A percentile compares a stretch with the other conserved stretches of the same genome.
Conservation (phyloP, 176 grass and related monocot genomes). For the Eleusine coracana region DNA sequence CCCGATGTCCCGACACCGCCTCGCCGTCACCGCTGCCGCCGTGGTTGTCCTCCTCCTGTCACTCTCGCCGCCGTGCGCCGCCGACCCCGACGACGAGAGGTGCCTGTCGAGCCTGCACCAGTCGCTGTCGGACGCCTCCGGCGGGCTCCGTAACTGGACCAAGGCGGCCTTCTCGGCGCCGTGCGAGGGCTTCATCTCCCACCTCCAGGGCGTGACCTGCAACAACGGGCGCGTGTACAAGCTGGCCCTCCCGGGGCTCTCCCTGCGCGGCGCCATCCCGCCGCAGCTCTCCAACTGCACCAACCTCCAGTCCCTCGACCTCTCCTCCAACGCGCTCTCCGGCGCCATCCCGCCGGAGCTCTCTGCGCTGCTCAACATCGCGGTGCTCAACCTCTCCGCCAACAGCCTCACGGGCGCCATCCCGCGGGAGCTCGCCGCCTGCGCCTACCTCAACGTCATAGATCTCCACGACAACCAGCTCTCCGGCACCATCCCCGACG, state of each 20-base stretch:
- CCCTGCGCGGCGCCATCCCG: constrained; percentile 56
- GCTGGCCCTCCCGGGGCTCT: constrained; percentile 53
- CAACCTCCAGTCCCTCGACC: constrained; percentile 80
- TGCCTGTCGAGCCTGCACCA: constrained; percentile 59
- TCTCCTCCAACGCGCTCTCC: constrained; percentile 66
- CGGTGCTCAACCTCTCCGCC: constrained; percentile 76
- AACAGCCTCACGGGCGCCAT: constrained; percentile 63
- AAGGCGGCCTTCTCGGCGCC: constrained; percentile 47
- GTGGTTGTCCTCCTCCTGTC: background rate
- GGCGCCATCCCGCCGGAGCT: constrained; percentile 54
- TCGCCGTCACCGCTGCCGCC: background rate
- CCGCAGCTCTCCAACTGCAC: constrained; percentile 76
- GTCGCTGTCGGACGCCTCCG: constrained; percentile 45
- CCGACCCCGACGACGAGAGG: constrained; percentile 59
- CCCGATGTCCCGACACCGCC: constrained; percentile 44
- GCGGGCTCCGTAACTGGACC: constrained; percentile 62
- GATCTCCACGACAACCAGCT: constrained; percentile 78
- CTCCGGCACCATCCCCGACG: constrained; percentile 67
- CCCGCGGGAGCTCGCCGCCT: constrained; percentile 59
- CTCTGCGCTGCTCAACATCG: constrained; percentile 70
- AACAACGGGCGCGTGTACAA: constrained; percentile 87
- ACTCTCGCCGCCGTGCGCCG: constrained; percentile 4
- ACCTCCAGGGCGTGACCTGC: constrained; percentile 70
- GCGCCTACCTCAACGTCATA: constrained; percentile 85
- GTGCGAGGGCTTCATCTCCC: constrained; percentile 67